Percentiles rank a stretch among this genome's conserved stretches.
Evolutionary conservation across 179 eudicot genomes (phyloP).

Genomic region (Carnegiea gigantea): DNA sequence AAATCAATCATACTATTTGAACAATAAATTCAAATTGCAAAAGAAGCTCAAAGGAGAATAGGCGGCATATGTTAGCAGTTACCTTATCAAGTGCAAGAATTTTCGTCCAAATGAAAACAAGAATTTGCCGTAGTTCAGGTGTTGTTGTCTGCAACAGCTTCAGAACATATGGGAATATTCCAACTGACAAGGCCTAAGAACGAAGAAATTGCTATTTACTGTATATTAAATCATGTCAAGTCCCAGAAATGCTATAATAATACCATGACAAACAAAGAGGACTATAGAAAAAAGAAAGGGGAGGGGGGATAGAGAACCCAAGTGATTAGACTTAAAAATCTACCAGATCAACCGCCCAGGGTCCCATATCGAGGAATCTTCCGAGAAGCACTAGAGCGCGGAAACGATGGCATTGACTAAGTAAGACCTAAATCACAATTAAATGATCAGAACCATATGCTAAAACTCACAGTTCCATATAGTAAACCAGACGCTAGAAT

Average conservation of each 20-base stretch:
- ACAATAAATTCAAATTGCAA: neutral
- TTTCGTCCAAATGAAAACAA: conserved; percentile 99
- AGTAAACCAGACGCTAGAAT: no score
- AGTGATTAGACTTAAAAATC: conserved; percentile 13
- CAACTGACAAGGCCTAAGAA: conserved; percentile 93
- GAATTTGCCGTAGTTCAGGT: conserved; percentile 87
- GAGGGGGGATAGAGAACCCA: conserved; percentile 1
- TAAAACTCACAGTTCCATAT: neutral
- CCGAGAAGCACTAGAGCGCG: conserved; percentile 96
- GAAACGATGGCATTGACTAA: conserved; percentile 92
- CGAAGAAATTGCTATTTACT: conserved; percentile 18
- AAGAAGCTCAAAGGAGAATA: neutral
- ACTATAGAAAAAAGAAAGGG: neutral
- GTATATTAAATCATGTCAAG: neutral
- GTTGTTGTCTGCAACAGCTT: conserved; percentile 90
- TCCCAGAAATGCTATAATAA: neutral
- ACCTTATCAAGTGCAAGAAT: conserved; percentile 99
- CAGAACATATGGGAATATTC: conserved; percentile 94
- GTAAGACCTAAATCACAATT: conserved; percentile 65
- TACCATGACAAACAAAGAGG: neutral
- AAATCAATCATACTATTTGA: conserved; percentile 1
- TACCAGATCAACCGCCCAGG: conserved; percentile 99
- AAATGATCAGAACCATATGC: conserved; percentile 14
- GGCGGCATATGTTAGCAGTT: neutral
- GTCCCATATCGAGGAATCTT: conserved; percentile 97